These are phyloP conservation scores for Celoporthe dispersa DNA, from an alignment of 2,329 filamentous ascomycete species.

Conservation along the genomic window DNA sequence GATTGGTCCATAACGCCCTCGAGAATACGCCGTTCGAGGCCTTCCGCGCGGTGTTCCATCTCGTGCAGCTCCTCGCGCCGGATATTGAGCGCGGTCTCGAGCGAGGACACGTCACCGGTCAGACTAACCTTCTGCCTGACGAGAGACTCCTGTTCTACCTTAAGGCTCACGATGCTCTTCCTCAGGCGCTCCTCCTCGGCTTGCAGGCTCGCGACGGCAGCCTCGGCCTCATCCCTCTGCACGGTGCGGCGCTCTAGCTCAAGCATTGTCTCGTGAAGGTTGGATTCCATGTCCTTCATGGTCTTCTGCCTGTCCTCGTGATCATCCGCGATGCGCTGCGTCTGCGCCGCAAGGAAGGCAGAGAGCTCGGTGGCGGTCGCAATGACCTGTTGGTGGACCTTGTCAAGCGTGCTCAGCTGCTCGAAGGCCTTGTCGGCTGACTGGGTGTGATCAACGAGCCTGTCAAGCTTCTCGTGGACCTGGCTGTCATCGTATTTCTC, in stretches of 20 bases:
- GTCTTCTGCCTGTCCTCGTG: conserved; percentile 79
- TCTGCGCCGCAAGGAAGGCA: conserved; percentile 78
- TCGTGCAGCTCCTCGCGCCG: conserved; percentile 87
- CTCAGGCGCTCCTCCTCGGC: conserved; percentile 58
- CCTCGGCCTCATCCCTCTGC: conserved; percentile 66
- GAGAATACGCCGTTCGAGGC: conserved; percentile 87
- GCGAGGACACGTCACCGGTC: conserved; percentile 82
- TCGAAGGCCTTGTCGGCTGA: conserved; percentile 70
- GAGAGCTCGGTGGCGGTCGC: conserved; percentile 83
- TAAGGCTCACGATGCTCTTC: conserved; percentile 61
- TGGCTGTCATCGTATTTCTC: conserved; percentile 59
- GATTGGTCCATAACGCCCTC: conserved; percentile 97
- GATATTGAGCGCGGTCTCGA: conserved; percentile 88
- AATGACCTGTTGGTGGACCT: conserved; percentile 87
- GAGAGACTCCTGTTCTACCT: conserved; percentile 75
- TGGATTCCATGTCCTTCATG: conserved; percentile 79
- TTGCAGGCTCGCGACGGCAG: conserved; percentile 52
- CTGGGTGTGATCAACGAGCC: conserved; percentile 66
- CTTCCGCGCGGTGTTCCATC: conserved; percentile 89
- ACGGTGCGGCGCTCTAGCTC: conserved; percentile 77
- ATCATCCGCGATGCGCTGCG: conserved; percentile 73
- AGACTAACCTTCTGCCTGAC: conserved; percentile 78
- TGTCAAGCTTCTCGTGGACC: conserved; percentile 41
- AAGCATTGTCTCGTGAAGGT: conserved; percentile 77
- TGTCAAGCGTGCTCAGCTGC: conserved; percentile 81